phyloP scores from a whole-genome alignment of 495 filamentous ascomycete species.

The Delitschia confertaspora region DNA sequence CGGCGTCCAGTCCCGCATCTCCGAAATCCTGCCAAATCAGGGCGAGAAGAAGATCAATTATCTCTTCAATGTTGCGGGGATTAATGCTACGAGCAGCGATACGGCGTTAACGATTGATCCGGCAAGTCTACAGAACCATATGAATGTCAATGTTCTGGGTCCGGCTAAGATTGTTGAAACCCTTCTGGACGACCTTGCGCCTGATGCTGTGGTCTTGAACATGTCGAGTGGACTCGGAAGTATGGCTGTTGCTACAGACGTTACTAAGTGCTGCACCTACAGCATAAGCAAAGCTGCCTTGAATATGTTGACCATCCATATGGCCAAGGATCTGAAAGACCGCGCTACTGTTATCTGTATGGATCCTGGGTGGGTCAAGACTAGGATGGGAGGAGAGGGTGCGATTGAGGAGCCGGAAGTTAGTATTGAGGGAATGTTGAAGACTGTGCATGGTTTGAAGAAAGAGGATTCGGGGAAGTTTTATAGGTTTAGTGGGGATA shows the following conservation, averaged over 20 bases:
- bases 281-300: conserved; percentile 24
- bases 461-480: conserved; percentile 30
- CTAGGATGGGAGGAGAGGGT: conserved; percentile 33
- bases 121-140: conserved; percentile 29
- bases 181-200: conserved; percentile 12
- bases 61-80: conserved; percentile 39
- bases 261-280: conserved; percentile 22
- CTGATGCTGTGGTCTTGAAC: conserved; percentile 24
- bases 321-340: conserved; percentile 20
- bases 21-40: conserved; percentile 27
- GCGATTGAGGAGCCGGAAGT: conserved; percentile 32
- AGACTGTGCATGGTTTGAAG: conserved; percentile 24
- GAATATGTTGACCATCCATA: conserved; percentile 26
- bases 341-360: conserved; percentile 19
- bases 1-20: conserved; percentile 32
- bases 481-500: conserved; percentile 24
- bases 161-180: conserved; percentile 25
- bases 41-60: conserved; percentile 34
- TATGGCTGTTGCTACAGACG: conserved; percentile 19
- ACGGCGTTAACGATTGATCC: conserved; percentile 34
- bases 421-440: conserved; percentile 32
- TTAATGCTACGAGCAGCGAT: conserved; percentile 34
- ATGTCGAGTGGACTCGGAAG: conserved; percentile 21
- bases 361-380: conserved; percentile 27
- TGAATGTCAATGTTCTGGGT: conserved; percentile 23